Evolutionary conservation across 2,329 filamentous ascomycete species (phyloP).

Genomic region (Ceratocystiopsis brevicomis): DNA sequence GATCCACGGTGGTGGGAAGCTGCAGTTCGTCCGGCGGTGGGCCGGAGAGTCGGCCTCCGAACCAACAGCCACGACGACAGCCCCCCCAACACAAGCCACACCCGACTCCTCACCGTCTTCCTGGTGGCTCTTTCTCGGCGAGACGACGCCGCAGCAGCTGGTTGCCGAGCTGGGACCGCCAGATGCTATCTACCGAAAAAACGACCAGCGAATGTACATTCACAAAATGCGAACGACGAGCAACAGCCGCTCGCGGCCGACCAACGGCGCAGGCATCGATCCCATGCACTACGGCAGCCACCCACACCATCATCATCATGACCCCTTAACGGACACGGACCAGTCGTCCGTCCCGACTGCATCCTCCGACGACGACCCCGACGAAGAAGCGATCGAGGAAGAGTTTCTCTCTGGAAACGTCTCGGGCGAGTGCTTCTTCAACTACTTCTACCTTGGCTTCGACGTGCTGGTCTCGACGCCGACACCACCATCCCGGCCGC

Average conservation of each 20-base stretch:
- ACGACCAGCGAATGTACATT: constrained; percentile 73
- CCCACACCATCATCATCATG: constrained; percentile 10
- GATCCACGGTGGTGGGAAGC: constrained; percentile 56
- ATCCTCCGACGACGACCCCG: constrained; percentile 51
- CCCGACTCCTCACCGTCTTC: neutral
- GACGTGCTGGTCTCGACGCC: constrained; percentile 79
- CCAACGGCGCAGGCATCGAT: constrained; percentile 19
- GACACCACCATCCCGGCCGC: constrained; percentile 41
- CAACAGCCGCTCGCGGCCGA: constrained; percentile 28
- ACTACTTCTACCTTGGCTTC: constrained; percentile 92
- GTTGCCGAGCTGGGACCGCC: constrained; percentile 81
- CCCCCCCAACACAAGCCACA: neutral
- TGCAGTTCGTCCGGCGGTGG: constrained; percentile 61
- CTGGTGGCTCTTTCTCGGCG: constrained; percentile 57
- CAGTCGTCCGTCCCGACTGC: constrained; percentile 54
- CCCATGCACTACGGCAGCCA: constrained; percentile 7
- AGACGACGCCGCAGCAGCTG: constrained; percentile 82
- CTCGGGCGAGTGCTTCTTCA: constrained; percentile 73
- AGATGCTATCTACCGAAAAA: constrained; percentile 84
- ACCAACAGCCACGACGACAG: neutral
- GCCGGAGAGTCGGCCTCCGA: constrained; percentile 16
- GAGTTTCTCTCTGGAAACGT: constrained; percentile 29
- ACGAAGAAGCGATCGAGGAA: constrained; percentile 37
- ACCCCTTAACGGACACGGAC: constrained; percentile 47
- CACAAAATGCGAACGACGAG: constrained; percentile 45